Conservation (phyloP, 495 filamentous ascomycete genomes). For the Podospora fimiseda region DNA sequence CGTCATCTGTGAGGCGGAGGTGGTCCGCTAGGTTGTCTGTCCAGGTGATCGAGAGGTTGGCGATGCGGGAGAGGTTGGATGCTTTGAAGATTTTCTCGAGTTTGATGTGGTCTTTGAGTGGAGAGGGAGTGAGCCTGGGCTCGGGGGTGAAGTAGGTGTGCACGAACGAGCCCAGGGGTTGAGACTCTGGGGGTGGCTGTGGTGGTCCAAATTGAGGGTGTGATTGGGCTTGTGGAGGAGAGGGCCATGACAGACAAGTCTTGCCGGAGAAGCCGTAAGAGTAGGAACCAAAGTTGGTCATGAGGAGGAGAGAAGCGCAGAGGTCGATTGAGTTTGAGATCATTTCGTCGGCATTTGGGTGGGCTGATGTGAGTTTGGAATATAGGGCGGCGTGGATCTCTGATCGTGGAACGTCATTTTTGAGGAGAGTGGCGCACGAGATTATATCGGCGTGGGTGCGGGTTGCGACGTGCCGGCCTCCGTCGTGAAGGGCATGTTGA, state of each 20-base stretch:
- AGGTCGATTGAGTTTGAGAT: slow-evolving; percentile 6
- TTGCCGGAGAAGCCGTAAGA: slow-evolving; percentile 2
- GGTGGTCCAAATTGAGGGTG: no score
- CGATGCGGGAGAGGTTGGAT: slow-evolving; percentile 19
- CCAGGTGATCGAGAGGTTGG: slow-evolving; percentile 33
- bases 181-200: no score
- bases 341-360: slow-evolving; percentile 1
- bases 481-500: slow-evolving; percentile 3
- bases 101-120: no score
- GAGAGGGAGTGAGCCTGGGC: no score
- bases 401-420: background rate
- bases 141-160: no score
- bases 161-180: no score
- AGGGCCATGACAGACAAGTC: background rate
- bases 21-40: slow-evolving; percentile 45
- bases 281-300: slow-evolving; percentile 4
- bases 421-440: background rate
- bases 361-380: background rate
- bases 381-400: background rate
- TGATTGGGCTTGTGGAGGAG: no score
- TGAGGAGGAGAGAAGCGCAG: slow-evolving; percentile 1
- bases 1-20: slow-evolving; percentile 35
- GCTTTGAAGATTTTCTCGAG: background rate
- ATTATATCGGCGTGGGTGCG: slow-evolving; percentile 6
- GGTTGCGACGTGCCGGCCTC: slow-evolving; percentile 3